Conservation (phyloP, 83 land plant genomes). For the Diphasiastrum complanatum region DNA sequence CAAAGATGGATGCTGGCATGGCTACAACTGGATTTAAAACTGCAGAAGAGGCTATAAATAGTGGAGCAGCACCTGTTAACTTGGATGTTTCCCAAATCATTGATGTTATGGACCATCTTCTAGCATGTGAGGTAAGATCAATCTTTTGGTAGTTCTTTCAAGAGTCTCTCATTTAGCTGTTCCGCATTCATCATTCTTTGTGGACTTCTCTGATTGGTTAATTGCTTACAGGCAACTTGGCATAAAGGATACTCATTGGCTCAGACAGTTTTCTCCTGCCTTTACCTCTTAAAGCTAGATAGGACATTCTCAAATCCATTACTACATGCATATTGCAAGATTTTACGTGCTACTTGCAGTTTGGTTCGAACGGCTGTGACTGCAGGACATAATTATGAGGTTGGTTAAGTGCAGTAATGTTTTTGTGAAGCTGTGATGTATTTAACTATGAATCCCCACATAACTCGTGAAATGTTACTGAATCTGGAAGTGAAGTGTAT, state of each 20-base stretch:
- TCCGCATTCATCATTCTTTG: neutral
- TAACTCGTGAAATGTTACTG: neutral
- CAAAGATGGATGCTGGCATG: conserved; percentile 99
- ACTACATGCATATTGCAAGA: conserved; percentile 78
- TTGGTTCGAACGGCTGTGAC: conserved; percentile 65
- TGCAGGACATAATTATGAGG: conserved; percentile 84
- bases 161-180: neutral
- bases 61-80: conserved; percentile 79
- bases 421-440: neutral
- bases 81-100: conserved; percentile 40
- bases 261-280: conserved; percentile 87
- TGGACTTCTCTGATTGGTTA: conserved; percentile 32
- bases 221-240: conserved; percentile 55
- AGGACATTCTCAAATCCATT: conserved; percentile 68
- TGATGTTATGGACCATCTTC: conserved; percentile 91
- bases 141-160: neutral
- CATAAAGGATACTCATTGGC: conserved; percentile 81
- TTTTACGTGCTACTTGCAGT: conserved; percentile 69
- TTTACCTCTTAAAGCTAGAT: conserved; percentile 70
- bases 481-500: too few relatives aligned
- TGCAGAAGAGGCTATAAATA: conserved; percentile 85
- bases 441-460: neutral
- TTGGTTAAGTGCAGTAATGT: too few relatives aligned
- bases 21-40: conserved; percentile 57
- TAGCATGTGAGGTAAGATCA: conserved; percentile 79